Evolutionary conservation across 139 green algal species (phyloP).

Genomic region (Medakamo hakoo): DNA sequence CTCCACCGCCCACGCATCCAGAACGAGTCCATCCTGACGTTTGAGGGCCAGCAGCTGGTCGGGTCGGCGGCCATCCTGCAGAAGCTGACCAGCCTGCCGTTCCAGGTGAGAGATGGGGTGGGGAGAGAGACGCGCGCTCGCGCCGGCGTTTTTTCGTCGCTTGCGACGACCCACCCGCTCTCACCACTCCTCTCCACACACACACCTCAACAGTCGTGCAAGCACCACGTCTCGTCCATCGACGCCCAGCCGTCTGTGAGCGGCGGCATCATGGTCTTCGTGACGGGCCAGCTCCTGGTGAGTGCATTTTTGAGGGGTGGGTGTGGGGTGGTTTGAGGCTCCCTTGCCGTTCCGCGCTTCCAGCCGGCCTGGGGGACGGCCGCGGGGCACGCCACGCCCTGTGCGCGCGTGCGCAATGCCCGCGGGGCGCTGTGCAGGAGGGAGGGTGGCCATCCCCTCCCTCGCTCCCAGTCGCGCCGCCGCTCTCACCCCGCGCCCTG

Average conservation of each 20-base stretch:
- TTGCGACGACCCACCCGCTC: not conserved
- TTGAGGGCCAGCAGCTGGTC: slow-evolving; percentile 63
- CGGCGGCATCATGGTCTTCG: slow-evolving; percentile 72
- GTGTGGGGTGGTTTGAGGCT: too few relatives aligned
- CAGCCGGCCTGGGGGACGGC: too few relatives aligned
- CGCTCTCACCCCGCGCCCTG: too few relatives aligned
- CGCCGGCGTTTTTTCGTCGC: too few relatives aligned
- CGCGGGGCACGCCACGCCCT: too few relatives aligned
- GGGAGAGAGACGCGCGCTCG: too few relatives aligned
- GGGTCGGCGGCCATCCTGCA: slow-evolving; percentile 36
- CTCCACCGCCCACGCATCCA: not conserved
- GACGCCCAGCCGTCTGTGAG: slow-evolving; percentile 70
- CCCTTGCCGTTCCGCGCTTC: too few relatives aligned
- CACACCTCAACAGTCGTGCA: slow-evolving; percentile 22
- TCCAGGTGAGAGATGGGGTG: too few relatives aligned
- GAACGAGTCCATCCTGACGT: slow-evolving; percentile 64
- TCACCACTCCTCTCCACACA: not conserved
- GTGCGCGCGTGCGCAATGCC: too few relatives aligned
- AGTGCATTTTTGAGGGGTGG: not conserved
- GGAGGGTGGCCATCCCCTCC: too few relatives aligned
- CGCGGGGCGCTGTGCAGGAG: too few relatives aligned
- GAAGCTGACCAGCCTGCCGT: slow-evolving; percentile 66
- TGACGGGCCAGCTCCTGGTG: slow-evolving; percentile 67
- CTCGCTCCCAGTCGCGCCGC: too few relatives aligned
- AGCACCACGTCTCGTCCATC: slow-evolving; percentile 49